phyloP scores from a whole-genome alignment of 1,284 basidiomycete species.

The Fomitiporia mediterranea region DNA sequence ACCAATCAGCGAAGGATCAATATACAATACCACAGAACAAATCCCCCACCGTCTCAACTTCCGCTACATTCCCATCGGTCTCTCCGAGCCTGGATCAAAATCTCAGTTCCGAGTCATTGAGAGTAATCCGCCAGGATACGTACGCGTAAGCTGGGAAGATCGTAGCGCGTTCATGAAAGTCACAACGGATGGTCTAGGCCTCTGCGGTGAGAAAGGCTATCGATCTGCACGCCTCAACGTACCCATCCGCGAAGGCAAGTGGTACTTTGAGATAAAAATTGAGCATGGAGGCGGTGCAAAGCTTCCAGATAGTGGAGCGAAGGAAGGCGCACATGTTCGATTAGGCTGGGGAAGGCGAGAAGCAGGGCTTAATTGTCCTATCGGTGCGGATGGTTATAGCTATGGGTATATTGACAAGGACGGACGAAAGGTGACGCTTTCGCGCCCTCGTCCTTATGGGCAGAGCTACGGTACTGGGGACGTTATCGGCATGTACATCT shows the following conservation, averaged over 20 bases:
- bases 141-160: constrained; percentile 83
- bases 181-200: constrained; percentile 73
- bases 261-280: constrained; percentile 92
- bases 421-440: constrained; percentile 87
- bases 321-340: constrained; percentile 79
- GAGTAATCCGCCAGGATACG: constrained; percentile 56
- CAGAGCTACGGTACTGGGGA: constrained; percentile 77
- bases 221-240: constrained; percentile 87
- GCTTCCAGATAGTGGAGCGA: constrained; percentile 39
- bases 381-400: constrained; percentile 90
- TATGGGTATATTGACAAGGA: constrained; percentile 90
- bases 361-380: constrained; percentile 88
- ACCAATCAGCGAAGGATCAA: constrained; percentile 48
- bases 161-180: constrained; percentile 77
- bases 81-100: constrained; percentile 54
- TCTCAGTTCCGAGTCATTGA: constrained; percentile 76
- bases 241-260: constrained; percentile 84
- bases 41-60: constrained; percentile 73
- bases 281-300: constrained; percentile 72
- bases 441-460: constrained; percentile 77
- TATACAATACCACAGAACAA: constrained; percentile 61
- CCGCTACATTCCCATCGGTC: constrained; percentile 78
- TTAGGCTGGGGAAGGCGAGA: constrained; percentile 92
- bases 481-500: constrained; percentile 91
- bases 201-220: constrained; percentile 86